Base-by-base conservation (phyloP, 352 stramenopile genomes). In the Elongisporangium prolatum region DNA sequence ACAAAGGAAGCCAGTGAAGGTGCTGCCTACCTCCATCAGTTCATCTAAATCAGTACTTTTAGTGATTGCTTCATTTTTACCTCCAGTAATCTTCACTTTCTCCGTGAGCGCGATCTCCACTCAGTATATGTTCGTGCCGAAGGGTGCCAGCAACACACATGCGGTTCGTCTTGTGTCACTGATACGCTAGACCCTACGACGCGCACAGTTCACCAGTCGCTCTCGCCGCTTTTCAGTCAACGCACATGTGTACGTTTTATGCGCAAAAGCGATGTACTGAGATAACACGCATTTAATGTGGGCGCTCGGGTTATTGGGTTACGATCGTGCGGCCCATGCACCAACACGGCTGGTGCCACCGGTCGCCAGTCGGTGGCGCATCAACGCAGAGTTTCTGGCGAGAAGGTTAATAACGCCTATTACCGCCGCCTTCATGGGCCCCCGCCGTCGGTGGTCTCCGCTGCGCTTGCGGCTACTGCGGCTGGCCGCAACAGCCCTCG, bases 401-500 rank as follows among this genome's bases (percentile, higher is more conserved):
- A 44, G 28, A 44, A 44, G 9, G 34, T 44, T 44, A 44, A 44
- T 44, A 44, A 44, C 34, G 34, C 34, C 34, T 44, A 44, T 44
- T 44, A 44, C 50, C 50, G 21, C 21, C 21, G 6, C 24, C n/a
- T n/a, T n/a, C 21, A 44, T 44, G 34, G 10, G 34, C 34, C 34
- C 34, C 34, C 34, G 34, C 34, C 34, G 17, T 44, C 34, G 34
- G 34, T 44, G 34, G 34, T 17, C 34, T 44, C 34, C 34, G 34
- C 34, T 44, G 34, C 34, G 34, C 34, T 17, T 44, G 28, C 59
- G 48, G 3, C 48, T 21, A 7, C 64, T 44, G 50, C 28, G 54
- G 16, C 21, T 52, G 14, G 16, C 48, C 9, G 16, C 24, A 38
- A 5, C 21, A 17, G 6, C 47, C 7, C 52, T 73, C 2, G 61